Percentiles rank a stretch among this genome's conserved stretches.
phyloP scores from a whole-genome alignment of 2,329 filamentous ascomycete genomes.

The Sporothrix euskadiensis region DNA sequence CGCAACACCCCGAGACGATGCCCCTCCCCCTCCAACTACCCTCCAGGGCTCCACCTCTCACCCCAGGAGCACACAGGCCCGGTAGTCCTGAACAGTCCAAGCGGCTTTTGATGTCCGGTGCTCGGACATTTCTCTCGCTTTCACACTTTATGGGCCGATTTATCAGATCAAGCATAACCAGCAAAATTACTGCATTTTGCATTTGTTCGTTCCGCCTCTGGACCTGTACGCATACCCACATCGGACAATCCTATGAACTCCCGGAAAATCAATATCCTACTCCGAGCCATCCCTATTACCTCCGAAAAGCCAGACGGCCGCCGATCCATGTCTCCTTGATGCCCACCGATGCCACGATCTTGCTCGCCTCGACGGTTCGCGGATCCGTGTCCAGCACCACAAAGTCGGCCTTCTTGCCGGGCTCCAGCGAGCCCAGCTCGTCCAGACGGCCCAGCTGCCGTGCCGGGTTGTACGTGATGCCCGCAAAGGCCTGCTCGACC shows the following conservation, averaged over 20 bases:
- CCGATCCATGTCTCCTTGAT: slow-evolving; percentile 29
- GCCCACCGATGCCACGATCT: slow-evolving; percentile 16
- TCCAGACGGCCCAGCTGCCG: slow-evolving; percentile 26
- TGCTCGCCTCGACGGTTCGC: neutral
- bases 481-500: slow-evolving; percentile 29
- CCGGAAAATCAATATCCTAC: neutral
- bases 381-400: slow-evolving; percentile 28
- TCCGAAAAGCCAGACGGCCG: neutral
- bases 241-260: neutral
- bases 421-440: slow-evolving; percentile 28
- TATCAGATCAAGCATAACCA: neutral
- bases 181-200: neutral
- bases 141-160: neutral
- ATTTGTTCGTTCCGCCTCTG: neutral
- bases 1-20: neutral
- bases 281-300: neutral
- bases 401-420: slow-evolving; percentile 30
- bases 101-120: slow-evolving; percentile 9
- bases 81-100: slow-evolving; percentile 11
- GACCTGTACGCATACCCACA: neutral
- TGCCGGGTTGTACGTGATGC: slow-evolving; percentile 28
- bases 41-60: neutral
- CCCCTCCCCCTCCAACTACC: neutral
- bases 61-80: neutral
- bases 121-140: neutral